phyloP scores from a whole-genome alignment of 768 basidiomycete genomes.

The Phaffia australis region DNA sequence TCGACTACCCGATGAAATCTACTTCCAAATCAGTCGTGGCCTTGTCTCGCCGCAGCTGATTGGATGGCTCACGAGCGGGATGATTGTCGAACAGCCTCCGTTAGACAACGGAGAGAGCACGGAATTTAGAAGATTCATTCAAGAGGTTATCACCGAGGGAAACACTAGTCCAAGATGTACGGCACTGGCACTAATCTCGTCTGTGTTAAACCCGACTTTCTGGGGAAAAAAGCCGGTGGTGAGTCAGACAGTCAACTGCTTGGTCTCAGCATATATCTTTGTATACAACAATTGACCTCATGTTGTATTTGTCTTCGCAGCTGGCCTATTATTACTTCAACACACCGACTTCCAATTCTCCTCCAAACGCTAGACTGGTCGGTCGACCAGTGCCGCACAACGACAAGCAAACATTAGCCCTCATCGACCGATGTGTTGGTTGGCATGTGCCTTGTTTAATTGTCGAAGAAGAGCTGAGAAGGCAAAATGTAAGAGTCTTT shows the following conservation, averaged over 20 bases:
- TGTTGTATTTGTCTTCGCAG: conserved; percentile 15
- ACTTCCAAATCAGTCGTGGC: conserved; percentile 89
- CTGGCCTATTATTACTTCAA: conserved; percentile 40
- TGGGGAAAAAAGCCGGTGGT: conserved; percentile 69
- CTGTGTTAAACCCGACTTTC: conserved; percentile 56
- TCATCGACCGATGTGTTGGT: conserved; percentile 72
- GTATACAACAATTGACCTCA: background rate
- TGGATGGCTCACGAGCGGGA: conserved; percentile 85
- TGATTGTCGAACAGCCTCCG: conserved; percentile 67
- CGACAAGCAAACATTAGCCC: conserved; percentile 65
- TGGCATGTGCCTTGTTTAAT: conserved; percentile 80
- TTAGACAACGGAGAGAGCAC: conserved; percentile 90
- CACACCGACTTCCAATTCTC: conserved; percentile 29
- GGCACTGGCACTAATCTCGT: conserved; percentile 73
- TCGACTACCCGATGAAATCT: conserved; percentile 89
- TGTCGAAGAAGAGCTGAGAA: conserved; percentile 85
- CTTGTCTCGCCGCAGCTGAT: conserved; percentile 77
- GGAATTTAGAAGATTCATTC: conserved; percentile 87
- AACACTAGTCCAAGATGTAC: conserved; percentile 87
- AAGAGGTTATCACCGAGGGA: conserved; percentile 91
- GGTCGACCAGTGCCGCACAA: conserved; percentile 53
- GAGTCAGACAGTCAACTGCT: conserved; percentile 21
- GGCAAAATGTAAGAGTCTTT: conserved; percentile 65
- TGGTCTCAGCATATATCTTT: background rate
- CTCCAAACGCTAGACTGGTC: conserved; percentile 65